phyloP scores from a whole-genome alignment of 2,329 filamentous ascomycete species.

The Phialocephala subalpina region DNA sequence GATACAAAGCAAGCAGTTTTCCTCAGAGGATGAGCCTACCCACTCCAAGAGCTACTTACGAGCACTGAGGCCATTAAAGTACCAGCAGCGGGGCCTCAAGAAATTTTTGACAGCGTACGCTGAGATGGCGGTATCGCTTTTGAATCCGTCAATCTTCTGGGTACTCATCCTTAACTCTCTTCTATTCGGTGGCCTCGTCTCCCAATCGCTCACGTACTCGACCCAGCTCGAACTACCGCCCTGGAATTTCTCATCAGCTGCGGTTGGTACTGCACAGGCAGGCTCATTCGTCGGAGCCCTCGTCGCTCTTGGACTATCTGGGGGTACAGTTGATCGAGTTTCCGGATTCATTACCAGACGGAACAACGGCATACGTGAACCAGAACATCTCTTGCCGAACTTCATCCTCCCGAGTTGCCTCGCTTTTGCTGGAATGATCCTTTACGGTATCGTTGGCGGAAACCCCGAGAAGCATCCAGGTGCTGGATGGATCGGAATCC shows the following conservation, averaged over 20 bases:
- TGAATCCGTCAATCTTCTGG: slow-evolving; percentile 56
- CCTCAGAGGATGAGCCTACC: no score
- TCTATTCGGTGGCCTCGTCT: slow-evolving; percentile 29
- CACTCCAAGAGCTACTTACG: no score
- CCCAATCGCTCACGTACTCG: slow-evolving; percentile 20
- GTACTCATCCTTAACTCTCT: slow-evolving; percentile 25
- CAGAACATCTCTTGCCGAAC: slow-evolving; percentile 32
- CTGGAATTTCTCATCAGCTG: slow-evolving; percentile 23
- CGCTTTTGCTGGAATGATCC: no score
- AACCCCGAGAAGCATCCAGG: no score
- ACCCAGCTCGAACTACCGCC: slow-evolving; percentile 14
- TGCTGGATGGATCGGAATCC: no score
- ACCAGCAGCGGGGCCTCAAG: slow-evolving; percentile 15
- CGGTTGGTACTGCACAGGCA: slow-evolving; percentile 23
- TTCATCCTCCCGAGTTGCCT: slow-evolving; percentile 34
- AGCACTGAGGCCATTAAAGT: no score
- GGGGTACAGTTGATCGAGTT: slow-evolving; percentile 10
- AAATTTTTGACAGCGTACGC: slow-evolving; percentile 15
- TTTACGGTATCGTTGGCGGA: no score
- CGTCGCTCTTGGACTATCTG: slow-evolving; percentile 24
- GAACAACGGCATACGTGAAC: slow-evolving; percentile 30
- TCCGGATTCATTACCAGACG: slow-evolving; percentile 13
- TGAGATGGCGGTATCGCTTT: slow-evolving; percentile 5
- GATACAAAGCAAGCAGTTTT: slow-evolving; percentile 6
- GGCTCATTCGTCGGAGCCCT: slow-evolving; percentile 20